Base-by-base conservation (phyloP, 129 eudicot genomes). In the Scalesia atractyloides region DNA sequence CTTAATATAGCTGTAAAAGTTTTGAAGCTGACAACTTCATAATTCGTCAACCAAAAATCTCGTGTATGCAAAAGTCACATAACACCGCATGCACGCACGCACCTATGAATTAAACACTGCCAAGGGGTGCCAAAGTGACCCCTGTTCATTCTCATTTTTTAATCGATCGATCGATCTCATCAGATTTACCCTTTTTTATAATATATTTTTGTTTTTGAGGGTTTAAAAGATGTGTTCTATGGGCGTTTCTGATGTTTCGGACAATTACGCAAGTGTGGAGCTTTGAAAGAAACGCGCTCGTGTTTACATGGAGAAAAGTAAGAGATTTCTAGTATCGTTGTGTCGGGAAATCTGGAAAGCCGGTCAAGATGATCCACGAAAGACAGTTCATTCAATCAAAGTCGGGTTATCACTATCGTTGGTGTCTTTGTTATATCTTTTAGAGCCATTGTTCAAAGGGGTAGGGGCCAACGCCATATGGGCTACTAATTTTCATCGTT, bases 281-380 rank as follows among this genome's bases (percentile, higher is more conserved):
- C 36, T 22, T 69, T 62, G 54, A 17, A 70, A 69, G 71, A 77
- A 77, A 26, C 81, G 49, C 37, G 69, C 36, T 24, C 22, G 48
- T 14, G 70, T 69, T 20, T 77, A 61, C 66, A 61, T 62, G 64
- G 75, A 59, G 19, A 76, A 2, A 41, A 60, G 53, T 36, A 77
- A 69, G 71, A 41, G 47, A n/a, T 69, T 39, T 50, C 9, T 30
- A 17, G 54, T 56, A 33, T 68, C 12, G 54, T 46, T 66, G 24
- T 76, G 54, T 22, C 54, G 2, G 26, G 56, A 77, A 30, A 9
- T 77, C 18, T 61, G 52, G 74, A 66, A 81, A 58, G 72, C 66
- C 15, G 86, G 86, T 44, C 74, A 58, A 41, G 82, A 82, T 53
- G 86, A 82, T 69, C 83, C 82, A 56, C 78, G 82, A 78, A 77